Evolutionary conservation across 495 filamentous ascomycete genomes (phyloP), one percentile per base, ranked within the genome.

Genomic region (Penicillium chermesinum): DNA sequence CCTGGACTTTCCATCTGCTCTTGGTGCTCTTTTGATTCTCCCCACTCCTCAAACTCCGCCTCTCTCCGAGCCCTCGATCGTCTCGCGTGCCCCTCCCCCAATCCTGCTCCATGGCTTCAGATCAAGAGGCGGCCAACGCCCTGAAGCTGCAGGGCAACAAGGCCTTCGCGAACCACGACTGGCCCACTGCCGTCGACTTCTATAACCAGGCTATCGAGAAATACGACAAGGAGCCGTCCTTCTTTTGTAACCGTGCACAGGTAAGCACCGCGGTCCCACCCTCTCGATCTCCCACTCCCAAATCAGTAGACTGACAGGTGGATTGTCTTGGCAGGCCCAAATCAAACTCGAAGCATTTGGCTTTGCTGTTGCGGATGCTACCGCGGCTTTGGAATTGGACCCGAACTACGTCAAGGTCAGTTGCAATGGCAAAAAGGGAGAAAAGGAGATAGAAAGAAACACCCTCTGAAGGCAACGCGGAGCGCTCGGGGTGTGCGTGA

Each of bases 301-400:
- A 37, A 39, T 46, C 13, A 30, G 5, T 25, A 9, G 25, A 30
- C 58, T 67, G 38, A 65, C 41, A 16, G n/a, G 53, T 18, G 19
- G n/a, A 36, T 63, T 22, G 20, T 38, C 40, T 44, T 21, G 22
- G 34, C 15, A 95, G 88, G 86, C 88, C 45, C 80, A 99, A 63
- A 89, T 96, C 65, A 97, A 96, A 75, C 82, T 91, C 43, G 93
- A 99, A 70, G 78, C 91, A 19, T 96, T 89, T 66, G 93, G 93
- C 12, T 90, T 88, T 66, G 90, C 93, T 8, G 85, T 96, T 52
- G 75, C 85, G 18, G 93, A 99, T 71, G 94, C 93, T 19, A 86
- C 86, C n/a, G 90, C 87, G 67, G 91, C 94, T 15, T 83, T 96
- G 57, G 90, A 96, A 60, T 74, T 97, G 39, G 88, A 97, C 61